A percentile compares a stretch with the other conserved stretches of the same genome.
Conservation (phyloP, 169 alveolate genomes). For the Plasmodium berghei region DNA sequence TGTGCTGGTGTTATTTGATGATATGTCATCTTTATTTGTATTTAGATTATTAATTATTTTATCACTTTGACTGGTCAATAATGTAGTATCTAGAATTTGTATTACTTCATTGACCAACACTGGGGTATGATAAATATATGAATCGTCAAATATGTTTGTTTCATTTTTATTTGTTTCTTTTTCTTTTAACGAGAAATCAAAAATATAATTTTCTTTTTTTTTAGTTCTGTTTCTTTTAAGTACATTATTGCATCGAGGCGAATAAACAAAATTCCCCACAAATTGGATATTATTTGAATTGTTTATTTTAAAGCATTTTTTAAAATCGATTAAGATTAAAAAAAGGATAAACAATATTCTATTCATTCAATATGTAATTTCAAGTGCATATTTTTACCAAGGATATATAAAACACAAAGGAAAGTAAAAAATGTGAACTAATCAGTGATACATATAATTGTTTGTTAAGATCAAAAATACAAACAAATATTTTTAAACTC, state of each 20-base stretch:
- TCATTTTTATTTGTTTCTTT: conserved; percentile 3
- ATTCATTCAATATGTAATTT: conserved; percentile 8
- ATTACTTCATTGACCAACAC: conserved; percentile 62
- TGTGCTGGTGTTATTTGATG: not conserved
- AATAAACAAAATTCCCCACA: not conserved
- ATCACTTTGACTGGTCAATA: not conserved
- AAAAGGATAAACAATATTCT: not conserved
- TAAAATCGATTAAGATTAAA: not conserved
- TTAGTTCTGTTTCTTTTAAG: too few relatives aligned
- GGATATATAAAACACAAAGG: not conserved
- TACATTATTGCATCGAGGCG: too few relatives aligned
- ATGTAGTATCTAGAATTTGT: not conserved
- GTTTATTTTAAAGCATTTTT: conserved; percentile 21
- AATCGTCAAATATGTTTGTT: conserved; percentile 19
- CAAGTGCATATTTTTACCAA: not conserved
- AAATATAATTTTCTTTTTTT: not conserved
- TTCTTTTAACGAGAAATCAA: not conserved
- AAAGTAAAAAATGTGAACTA: not conserved
- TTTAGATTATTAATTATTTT: not conserved
- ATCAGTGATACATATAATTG: too few relatives aligned
- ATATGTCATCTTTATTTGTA: not conserved
- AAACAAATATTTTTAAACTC: too few relatives aligned
- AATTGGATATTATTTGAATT: not conserved
- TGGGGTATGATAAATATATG: conserved; percentile 70
- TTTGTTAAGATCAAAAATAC: too few relatives aligned